Base-by-base conservation (phyloP, 805 yeast genomes). In the Scheffersomyces lignosus region DNA sequence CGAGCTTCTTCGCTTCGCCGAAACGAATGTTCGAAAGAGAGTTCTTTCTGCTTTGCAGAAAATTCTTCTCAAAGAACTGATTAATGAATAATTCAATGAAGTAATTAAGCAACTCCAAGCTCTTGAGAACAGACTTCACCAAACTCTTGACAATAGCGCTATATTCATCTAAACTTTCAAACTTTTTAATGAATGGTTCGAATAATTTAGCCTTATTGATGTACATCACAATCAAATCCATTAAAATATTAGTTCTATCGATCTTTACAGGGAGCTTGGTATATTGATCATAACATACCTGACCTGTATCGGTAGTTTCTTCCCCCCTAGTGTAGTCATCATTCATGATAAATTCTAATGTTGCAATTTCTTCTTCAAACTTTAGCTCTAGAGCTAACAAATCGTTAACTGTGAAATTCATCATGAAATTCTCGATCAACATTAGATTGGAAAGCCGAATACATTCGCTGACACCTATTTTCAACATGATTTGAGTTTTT, bases 201-300 rank as follows among this genome's bases (percentile, higher is more conserved):
- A 73, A 70, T 34, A 75, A 60, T 38, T 75, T 75, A 17, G 78
- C 76, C 36, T 75, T 55, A 42, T 75, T 75, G 34, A 75, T 71
- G 46, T 73, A 68, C n/a, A 75, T 52, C 18, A 70, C 47, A 27
- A 74, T 66, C 44, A 76, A 56, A 54, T 76, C 81, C 23, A 62
- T 54, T 17, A 71, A 46, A 2, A 75, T 58, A 40, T 67, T 73
- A 18, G 60, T 40, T 22, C 47, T 43, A 26, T 57, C 63, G 14
- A 62, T 43, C 12, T 47, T 44, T 8, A 53, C 40, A 4, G 63
- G 56, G 18, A 52, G 40, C 26, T 45, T 37, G 17, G 49, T 49
- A 22, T 40, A 32, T 17, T 49, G 52, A 35, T 56, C 57, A 25
- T 48, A 49, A n/a, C 47, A 44, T 8, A 38, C 44, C 6, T 34